Evolutionary conservation across 2,329 filamentous ascomycete species (phyloP), one percentile per base, ranked within the genome.

Genomic region (Davidsoniella eucalypti): DNA sequence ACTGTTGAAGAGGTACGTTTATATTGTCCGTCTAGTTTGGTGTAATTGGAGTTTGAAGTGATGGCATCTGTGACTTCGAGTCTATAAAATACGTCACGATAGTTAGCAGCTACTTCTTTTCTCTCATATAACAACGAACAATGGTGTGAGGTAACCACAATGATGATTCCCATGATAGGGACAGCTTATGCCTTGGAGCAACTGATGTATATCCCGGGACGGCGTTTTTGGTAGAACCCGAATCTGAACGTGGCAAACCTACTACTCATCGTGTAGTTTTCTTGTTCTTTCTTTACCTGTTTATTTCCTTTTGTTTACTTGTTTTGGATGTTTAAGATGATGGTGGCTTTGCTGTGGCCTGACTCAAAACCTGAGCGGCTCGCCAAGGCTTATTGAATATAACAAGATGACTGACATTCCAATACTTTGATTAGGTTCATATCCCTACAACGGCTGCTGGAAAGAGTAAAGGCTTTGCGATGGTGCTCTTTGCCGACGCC

Each of bases 91-190:
- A 33, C 21, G 21, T 21, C 21, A 21, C 21, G 21, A 21, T 26
- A 4, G 17, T 8, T 14, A 37, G 14, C 25, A 25, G 36, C 21
- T 39, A 26, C 4, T 18, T 46, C 21, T 5, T 16, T 46, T 6
- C n/a, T 16, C 14, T 37, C 6, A 26, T 8, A 33, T 23, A 7
- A 17, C 7, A 18, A 18, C 10, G n/a, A 46, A 9, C 9, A 25
- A 18, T 7, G 9, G 21, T 5, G 23, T 4, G 26, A 12, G 12
- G n/a, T 5, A 25, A 46, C 26, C 26, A 26, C 26, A 16, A 76
- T 90, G 92, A 96, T 96, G 90, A 96, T 86, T 70, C 78, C 84
- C 84, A 84, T 18, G 92, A 96, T 96, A 96, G 92, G 92, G 92
- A 96, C 92, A 96, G 80, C 90, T 87, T 84, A 95, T 90, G 84